A percentile compares a stretch with the other conserved stretches of the same genome.
Evolutionary conservation across 441 rosid species (phyloP).

Genomic region (Mallotus repandus): DNA sequence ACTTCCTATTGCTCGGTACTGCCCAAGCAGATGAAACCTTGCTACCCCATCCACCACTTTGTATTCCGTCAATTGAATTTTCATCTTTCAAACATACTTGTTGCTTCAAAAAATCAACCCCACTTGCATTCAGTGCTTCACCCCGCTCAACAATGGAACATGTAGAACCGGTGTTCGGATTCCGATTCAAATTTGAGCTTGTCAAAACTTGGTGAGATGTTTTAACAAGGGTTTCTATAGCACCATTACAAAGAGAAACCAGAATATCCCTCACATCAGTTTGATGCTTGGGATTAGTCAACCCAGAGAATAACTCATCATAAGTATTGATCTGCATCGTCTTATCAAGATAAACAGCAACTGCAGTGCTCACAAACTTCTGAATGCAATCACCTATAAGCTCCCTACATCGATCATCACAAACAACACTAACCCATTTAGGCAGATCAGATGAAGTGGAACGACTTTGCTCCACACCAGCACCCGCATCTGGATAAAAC

Average conservation of each 20-base stretch:
- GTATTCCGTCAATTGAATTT: slow-evolving; percentile 32
- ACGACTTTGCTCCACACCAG: slow-evolving; percentile 19
- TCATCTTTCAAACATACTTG: slow-evolving; percentile 27
- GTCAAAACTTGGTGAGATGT: slow-evolving; percentile 77
- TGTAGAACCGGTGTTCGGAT: slow-evolving; percentile 24
- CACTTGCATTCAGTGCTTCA: slow-evolving; percentile 22
- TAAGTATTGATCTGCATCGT: slow-evolving; percentile 74
- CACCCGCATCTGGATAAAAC: slow-evolving; percentile 40
- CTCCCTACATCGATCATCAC: slow-evolving; percentile 57
- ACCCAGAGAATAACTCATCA: slow-evolving; percentile 70
- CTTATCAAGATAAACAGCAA: slow-evolving; percentile 81
- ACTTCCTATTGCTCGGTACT: slow-evolving; percentile 69
- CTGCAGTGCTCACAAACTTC: slow-evolving; percentile 75
- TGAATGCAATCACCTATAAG: slow-evolving; percentile 73
- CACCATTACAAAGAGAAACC: slow-evolving; percentile 71
- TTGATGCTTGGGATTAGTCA: slow-evolving; percentile 82
- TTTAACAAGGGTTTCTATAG: slow-evolving; percentile 68
- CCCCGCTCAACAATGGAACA: slow-evolving; percentile 34
- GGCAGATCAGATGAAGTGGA: slow-evolving; percentile 36
- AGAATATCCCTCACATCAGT: slow-evolving; percentile 58
- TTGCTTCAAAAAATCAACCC: slow-evolving; percentile 21
- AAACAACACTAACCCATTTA: slow-evolving; percentile 53
- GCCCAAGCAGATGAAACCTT: slow-evolving; percentile 61
- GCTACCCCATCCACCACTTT: slow-evolving; percentile 50
- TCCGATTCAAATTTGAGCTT: slow-evolving; percentile 21